Conservation (phyloP, 2,329 filamentous ascomycete species). For the Dactylellina sp. region DNA sequence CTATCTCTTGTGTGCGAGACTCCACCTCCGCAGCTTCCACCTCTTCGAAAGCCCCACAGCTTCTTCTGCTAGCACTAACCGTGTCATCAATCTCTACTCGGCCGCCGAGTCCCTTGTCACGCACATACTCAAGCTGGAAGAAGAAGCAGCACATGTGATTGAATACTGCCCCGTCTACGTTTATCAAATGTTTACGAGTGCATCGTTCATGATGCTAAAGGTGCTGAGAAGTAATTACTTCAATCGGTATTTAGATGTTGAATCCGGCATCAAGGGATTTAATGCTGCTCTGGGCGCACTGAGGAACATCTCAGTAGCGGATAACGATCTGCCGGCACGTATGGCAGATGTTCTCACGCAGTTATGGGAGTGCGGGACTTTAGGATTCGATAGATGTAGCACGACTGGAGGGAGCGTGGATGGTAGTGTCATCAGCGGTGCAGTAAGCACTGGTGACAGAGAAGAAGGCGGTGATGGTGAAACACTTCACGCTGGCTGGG, state of each 20-base stretch:
- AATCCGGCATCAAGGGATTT: constrained; percentile 76
- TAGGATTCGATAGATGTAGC: constrained; percentile 66
- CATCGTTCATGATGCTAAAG: constrained; percentile 80
- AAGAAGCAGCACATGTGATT: constrained; percentile 70
- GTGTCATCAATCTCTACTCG: constrained; percentile 80
- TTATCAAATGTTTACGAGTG: constrained; percentile 86
- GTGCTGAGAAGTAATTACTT: constrained; percentile 81
- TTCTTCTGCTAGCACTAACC: constrained; percentile 71
- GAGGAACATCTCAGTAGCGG: constrained; percentile 77
- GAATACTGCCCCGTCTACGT: constrained; percentile 80
- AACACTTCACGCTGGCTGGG: constrained; percentile 67
- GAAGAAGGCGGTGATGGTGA: constrained; percentile 49
- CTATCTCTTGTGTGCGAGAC: constrained; percentile 77
- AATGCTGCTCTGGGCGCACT: constrained; percentile 77
- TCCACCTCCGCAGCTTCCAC: constrained; percentile 81
- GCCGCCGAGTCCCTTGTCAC: constrained; percentile 78
- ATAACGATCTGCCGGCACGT: constrained; percentile 82
- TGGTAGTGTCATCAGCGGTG: constrained; percentile 67
- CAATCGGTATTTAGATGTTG: constrained; percentile 76
- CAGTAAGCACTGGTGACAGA: constrained; percentile 54
- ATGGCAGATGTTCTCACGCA: constrained; percentile 87
- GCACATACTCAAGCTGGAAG: constrained; percentile 68
- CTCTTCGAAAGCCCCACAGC: constrained; percentile 83
- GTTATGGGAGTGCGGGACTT: constrained; percentile 80
- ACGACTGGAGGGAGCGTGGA: constrained; percentile 64